Evolutionary conservation across 129 eudicot genomes (phyloP), one percentile per base, ranked within the genome.

Genomic region (Escallonia rubra): DNA sequence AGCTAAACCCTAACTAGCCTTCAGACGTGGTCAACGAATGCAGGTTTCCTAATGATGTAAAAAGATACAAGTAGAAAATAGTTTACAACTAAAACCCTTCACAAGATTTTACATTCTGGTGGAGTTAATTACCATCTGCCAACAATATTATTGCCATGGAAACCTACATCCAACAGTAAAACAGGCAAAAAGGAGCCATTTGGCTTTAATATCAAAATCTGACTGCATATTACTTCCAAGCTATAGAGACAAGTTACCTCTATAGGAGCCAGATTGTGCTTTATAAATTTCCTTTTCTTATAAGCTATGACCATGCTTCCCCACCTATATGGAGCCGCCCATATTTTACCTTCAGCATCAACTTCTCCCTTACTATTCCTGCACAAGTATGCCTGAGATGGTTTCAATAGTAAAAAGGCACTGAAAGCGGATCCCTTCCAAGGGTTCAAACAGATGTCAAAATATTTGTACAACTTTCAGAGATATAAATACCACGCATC

Each of bases 261-360:
- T 60, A 94, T 73, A 41, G 99, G 96, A 63, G 86, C 83, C 86
- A 94, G 67, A 68, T 86, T 83, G 64, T 62, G 86, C 76, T 85
- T 91, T 66, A 74, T 79, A 82, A 94, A 87, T 75, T 85, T 86
- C 76, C 64, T 94, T 78, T 81, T 89, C 65, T 83, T 82, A 76
- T 86, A 94, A 72, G 94, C 94, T 79, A 94, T 89, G 59, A 94
- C 99, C 87, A 94, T 84, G 85, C 93, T 94, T 73, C 99, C 99
- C 99, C 99, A 94, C 62, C 99, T 84, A 79, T 89, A 94, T 47
- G 99, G 99, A 78, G 79, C 93, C 65, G 90, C 93, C 72, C 82
- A 94, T 76, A 94, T 76, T 64, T 67, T 76, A 38, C 99, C 99
- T 70, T 79, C 76, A 58, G 87, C 66, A 76, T 94, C 96, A 56